Base-by-base conservation (phyloP, 169 alveolate species). In the Ichthyophthirius multifiliis region DNA sequence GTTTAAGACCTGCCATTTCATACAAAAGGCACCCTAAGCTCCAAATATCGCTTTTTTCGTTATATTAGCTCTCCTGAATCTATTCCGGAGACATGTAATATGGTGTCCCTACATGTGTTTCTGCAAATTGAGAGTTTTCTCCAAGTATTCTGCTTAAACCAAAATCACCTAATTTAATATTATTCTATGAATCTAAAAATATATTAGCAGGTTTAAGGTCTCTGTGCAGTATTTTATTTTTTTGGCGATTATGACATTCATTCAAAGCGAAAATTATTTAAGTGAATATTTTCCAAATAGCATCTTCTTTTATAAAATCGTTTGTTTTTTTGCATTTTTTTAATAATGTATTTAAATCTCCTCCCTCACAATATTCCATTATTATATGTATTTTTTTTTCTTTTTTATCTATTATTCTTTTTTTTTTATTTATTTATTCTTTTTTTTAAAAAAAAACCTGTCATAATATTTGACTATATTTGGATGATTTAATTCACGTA, bases 51-150 rank as follows among this genome's bases (percentile, higher is more conserved):
- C 97, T 94, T 79, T 96, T 96, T 85, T 97, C 99, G 89, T 98
- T 98, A 85, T 98, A 98, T 67, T 91, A 92, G 63, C 92, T 93
- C 45, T 95, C 97, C 35, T 93, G 90, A 16, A 98, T 90, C 63
- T 96, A 95, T 82, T 98, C 99, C 1, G 99, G 99, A 67, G 99
- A 95, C 99, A 98, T 97, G 89, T 98, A 97, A 84, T 97, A 97
- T 0, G 99, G 99, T 13, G 99, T 97, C 12, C 99, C 99, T 15
- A 97, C 99, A 76, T 97, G 95, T 0, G 99, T 96, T 35, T 97
- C 91, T 4, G 99, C 99, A 89, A 92, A 94, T 65, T 95, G 85
- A 39, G 98, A 96, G 83, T 96, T 93, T 18, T 98, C 97, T 7
- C 92, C 85, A 87, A 97, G 85, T 20, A 96, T 95, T 74, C 98